Conservation (phyloP, 352 stramenopile genomes). For the Phytophthora chlamydospora region DNA sequence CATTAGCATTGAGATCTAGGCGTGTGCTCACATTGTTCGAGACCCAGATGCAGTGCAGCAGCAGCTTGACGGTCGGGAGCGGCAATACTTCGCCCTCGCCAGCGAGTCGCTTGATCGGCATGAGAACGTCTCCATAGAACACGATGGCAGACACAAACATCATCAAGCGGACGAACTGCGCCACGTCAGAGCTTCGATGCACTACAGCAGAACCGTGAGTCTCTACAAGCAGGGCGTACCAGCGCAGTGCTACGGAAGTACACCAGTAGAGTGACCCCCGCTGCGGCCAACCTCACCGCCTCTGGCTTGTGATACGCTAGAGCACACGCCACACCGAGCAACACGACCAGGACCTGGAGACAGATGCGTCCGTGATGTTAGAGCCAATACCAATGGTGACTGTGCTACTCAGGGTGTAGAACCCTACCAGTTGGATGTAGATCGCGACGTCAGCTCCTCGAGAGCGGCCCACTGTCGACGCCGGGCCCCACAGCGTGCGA, state of each 20-base stretch:
- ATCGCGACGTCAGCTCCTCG: slow-evolving; percentile 44
- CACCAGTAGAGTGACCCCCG: slow-evolving; percentile 37
- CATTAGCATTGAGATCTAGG: not conserved
- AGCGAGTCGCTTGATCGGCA: slow-evolving; percentile 39
- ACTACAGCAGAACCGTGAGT: too few relatives aligned
- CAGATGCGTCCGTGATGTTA: slow-evolving; percentile 12
- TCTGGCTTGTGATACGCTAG: slow-evolving; percentile 65
- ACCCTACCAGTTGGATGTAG: slow-evolving; percentile 55
- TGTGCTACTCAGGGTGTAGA: not conserved
- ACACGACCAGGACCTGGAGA: slow-evolving; percentile 40
- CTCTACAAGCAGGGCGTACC: slow-evolving; percentile 22
- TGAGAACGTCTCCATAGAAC: slow-evolving; percentile 64
- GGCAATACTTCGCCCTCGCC: slow-evolving; percentile 6
- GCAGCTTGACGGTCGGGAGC: slow-evolving; percentile 29
- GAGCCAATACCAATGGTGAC: slow-evolving; percentile 2
- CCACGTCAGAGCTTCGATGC: slow-evolving; percentile 2
- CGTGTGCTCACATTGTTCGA: slow-evolving; percentile 42
- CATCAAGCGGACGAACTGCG: slow-evolving; percentile 64
- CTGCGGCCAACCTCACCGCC: slow-evolving; percentile 47
- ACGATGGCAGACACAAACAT: slow-evolving; percentile 59
- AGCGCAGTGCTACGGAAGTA: slow-evolving; percentile 73
- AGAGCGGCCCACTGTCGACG: slow-evolving; percentile 50
- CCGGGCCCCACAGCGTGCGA: slow-evolving; percentile 60
- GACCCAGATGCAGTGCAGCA: slow-evolving; percentile 46
- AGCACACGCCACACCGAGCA: slow-evolving; percentile 37